Conservation (phyloP, 2,329 filamentous ascomycete genomes). For the Talaromyces islandicus region DNA sequence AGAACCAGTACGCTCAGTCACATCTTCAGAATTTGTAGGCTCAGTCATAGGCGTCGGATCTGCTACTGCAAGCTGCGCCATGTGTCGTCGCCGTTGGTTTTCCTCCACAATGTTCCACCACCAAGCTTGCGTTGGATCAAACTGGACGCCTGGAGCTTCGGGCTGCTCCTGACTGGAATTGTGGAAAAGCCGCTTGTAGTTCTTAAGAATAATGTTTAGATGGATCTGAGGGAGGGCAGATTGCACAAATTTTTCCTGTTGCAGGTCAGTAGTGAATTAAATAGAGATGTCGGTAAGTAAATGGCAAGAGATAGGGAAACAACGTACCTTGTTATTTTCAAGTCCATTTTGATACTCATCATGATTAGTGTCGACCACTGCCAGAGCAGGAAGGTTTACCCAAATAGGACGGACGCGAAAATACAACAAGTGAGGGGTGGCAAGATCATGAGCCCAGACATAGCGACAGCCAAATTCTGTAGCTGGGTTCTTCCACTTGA, state of each 20-base stretch:
- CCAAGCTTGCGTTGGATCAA: background rate
- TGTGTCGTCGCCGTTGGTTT: background rate
- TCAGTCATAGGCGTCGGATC: background rate
- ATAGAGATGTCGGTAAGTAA: too few relatives aligned
- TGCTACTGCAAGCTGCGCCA: background rate
- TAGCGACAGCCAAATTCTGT: constrained; percentile 3
- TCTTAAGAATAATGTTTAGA: background rate
- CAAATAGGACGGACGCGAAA: constrained; percentile 1
- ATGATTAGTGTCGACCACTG: background rate
- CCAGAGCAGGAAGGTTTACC: background rate
- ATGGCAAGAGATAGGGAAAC: too few relatives aligned
- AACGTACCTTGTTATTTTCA: background rate
- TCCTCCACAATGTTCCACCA: background rate
- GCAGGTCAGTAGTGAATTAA: background rate
- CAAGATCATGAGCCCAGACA: constrained; percentile 4
- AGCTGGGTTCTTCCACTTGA: constrained; percentile 2
- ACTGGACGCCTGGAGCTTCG: background rate
- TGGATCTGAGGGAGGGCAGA: background rate
- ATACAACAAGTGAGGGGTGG: background rate
- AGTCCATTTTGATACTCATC: background rate
- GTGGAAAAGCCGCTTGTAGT: background rate
- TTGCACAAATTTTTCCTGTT: background rate
- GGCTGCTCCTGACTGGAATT: background rate
- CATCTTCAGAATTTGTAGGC: background rate
- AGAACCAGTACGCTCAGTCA: background rate